Evolutionary conservation across 441 rosid species (phyloP).

Genomic region (Dalechampia spathulata): DNA sequence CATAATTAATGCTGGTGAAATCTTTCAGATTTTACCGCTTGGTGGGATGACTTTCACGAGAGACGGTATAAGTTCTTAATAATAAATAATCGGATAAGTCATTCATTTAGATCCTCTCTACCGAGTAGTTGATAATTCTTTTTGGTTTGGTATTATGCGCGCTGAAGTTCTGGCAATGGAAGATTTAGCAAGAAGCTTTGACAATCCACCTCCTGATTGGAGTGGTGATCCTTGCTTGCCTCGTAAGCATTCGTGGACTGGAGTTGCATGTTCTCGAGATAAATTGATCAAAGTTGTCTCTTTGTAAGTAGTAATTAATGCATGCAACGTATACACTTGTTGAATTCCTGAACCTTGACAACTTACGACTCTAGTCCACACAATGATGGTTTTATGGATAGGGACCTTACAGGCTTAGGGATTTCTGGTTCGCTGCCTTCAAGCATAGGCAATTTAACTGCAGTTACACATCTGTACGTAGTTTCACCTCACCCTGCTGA

Average conservation of each 20-base stretch:
- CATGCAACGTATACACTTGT: too few relatives aligned
- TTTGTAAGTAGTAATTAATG: conserved; percentile 66
- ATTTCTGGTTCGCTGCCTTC: conserved; percentile 48
- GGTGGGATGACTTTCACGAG: conserved; percentile 50
- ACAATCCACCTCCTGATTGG: conserved; percentile 80
- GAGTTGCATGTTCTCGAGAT: conserved; percentile 58
- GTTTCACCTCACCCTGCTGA: not conserved
- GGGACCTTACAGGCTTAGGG: conserved; percentile 62
- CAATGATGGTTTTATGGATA: too few relatives aligned
- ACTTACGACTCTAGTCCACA: too few relatives aligned
- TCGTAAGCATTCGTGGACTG: conserved; percentile 76
- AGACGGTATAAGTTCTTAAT: conserved; percentile 64
- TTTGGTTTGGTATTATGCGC: conserved; percentile 4
- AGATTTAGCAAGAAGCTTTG: conserved; percentile 45
- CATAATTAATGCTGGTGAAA: conserved; percentile 71
- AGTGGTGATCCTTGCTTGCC: conserved; percentile 91
- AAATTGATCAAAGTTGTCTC: conserved; percentile 40
- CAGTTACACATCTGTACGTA: conserved; percentile 58
- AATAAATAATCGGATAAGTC: not conserved
- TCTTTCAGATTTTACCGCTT: conserved; percentile 63
- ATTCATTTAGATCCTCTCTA: not conserved
- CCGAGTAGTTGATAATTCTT: not conserved
- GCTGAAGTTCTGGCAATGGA: conserved; percentile 53
- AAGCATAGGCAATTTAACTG: conserved; percentile 49
- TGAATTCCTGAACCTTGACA: too few relatives aligned